Conservation (phyloP, 176 grass and related monocot species). For the Carex myosuroides region DNA sequence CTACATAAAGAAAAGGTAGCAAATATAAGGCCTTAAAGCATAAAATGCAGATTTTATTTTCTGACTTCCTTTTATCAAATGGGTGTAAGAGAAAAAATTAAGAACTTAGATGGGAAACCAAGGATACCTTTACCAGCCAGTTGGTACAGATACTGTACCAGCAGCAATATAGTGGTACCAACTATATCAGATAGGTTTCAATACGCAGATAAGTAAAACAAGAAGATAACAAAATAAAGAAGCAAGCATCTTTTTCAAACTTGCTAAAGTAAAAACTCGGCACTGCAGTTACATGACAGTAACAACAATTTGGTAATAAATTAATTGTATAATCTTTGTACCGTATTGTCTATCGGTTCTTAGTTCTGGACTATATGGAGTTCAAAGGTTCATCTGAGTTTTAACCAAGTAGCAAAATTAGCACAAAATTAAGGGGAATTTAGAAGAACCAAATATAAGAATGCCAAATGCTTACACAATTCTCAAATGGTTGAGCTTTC, state of each 20-base stretch:
- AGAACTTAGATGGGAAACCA: background rate
- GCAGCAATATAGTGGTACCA: too few species aligned
- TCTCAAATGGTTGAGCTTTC: conserved; percentile 28
- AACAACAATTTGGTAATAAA: background rate
- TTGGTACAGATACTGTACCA: background rate
- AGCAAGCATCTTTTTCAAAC: background rate
- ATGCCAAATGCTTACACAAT: conserved; percentile 26
- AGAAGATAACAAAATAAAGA: background rate
- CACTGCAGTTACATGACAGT: background rate
- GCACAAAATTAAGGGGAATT: background rate
- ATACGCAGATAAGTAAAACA: background rate
- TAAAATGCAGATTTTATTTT: background rate
- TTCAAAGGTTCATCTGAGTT: background rate
- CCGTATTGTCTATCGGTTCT: background rate
- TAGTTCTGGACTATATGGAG: background rate
- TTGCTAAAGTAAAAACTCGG: background rate
- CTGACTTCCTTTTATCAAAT: background rate
- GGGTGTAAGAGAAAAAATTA: background rate
- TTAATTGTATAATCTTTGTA: background rate
- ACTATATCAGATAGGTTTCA: background rate
- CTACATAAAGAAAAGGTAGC: conserved; percentile 11
- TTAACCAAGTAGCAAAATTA: background rate
- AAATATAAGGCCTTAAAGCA: background rate
- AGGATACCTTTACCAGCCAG: background rate
- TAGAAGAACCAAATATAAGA: background rate